Percentiles rank a stretch among this genome's conserved stretches.
These are phyloP conservation scores for Aspergillus nanangensis DNA, from an alignment of 495 filamentous ascomycete genomes.

Conservation along the genomic window DNA sequence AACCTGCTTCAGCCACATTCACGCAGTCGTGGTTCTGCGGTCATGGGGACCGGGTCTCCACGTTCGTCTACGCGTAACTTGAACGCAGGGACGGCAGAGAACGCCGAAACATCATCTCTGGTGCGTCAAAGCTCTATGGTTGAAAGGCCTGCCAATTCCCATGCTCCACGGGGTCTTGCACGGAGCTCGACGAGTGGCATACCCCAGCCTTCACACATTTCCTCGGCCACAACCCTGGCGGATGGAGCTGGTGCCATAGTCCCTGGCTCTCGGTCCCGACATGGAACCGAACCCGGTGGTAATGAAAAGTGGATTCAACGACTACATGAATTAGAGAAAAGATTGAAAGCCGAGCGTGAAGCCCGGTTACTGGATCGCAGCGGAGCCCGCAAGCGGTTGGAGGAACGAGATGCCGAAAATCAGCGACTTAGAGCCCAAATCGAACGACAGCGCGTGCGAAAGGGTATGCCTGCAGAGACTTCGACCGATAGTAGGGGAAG, in stretches of 20 bases:
- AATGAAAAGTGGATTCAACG: slow-evolving; percentile 80
- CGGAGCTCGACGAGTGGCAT: slow-evolving; percentile 31
- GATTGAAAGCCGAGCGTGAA: slow-evolving; percentile 86
- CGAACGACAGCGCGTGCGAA: slow-evolving; percentile 56
- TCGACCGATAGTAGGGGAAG: slow-evolving; percentile 13
- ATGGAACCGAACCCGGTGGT: slow-evolving; percentile 31
- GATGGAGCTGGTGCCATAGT: slow-evolving; percentile 29
- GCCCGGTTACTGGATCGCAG: slow-evolving; percentile 78
- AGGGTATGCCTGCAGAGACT: slow-evolving; percentile 26
- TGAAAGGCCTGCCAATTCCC: slow-evolving; percentile 18
- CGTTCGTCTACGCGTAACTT: slow-evolving; percentile 10
- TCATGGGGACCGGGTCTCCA: slow-evolving; percentile 24
- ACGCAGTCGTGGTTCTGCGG: slow-evolving; percentile 28
- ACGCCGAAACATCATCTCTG: slow-evolving; percentile 37
- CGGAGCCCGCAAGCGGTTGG: slow-evolving; percentile 77
- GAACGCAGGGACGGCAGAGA: slow-evolving; percentile 10
- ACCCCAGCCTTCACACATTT: slow-evolving; percentile 32
- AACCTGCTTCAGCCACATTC: slow-evolving; percentile 59
- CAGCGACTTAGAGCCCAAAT: slow-evolving; percentile 64
- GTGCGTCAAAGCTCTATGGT: slow-evolving; percentile 45
- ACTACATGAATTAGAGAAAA: slow-evolving; percentile 78
- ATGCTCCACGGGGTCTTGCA: slow-evolving; percentile 19
- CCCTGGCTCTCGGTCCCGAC: slow-evolving; percentile 26
- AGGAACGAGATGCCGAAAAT: slow-evolving; percentile 77
- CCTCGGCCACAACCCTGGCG: slow-evolving; percentile 27